A percentile compares a stretch with the other conserved stretches of the same genome.
phyloP scores from a whole-genome alignment of 495 filamentous ascomycete genomes.

The Trichoderma virens region DNA sequence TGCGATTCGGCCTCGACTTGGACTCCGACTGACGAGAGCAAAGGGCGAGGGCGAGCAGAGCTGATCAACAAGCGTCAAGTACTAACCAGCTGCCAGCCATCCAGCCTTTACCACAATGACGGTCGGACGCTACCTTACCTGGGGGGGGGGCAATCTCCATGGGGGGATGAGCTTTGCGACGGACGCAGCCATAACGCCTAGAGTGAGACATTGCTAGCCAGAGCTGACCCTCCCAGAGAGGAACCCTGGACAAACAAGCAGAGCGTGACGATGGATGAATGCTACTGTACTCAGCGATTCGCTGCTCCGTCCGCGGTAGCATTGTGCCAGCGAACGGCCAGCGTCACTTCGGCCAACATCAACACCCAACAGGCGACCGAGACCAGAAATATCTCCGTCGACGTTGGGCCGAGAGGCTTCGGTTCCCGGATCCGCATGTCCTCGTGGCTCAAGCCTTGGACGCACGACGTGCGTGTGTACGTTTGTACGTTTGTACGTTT shows the following conservation, averaged over 20 bases:
- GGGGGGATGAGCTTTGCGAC: conserved; percentile 1
- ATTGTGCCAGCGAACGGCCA: not conserved
- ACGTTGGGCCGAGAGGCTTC: not conserved
- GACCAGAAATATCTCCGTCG: not conserved
- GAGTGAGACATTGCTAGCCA: conserved; percentile 8
- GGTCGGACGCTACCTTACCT: conserved; percentile 3
- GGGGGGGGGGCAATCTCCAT: not conserved
- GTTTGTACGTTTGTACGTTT: no score
- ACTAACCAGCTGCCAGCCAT: not conserved
- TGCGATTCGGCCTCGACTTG: not conserved
- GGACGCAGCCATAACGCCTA: not conserved
- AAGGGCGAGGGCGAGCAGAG: no score
- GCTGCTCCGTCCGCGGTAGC: not conserved
- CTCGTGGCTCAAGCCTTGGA: not conserved
- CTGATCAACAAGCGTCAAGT: no score
- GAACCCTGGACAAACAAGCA: not conserved
- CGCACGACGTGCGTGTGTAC: not conserved
- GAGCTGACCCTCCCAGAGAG: not conserved
- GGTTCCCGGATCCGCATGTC: not conserved
- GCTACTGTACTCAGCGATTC: not conserved
- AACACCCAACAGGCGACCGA: not conserved
- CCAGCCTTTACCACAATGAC: not conserved
- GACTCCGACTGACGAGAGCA: not conserved
- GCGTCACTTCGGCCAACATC: not conserved
- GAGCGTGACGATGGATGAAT: conserved; percentile 2